Percentiles rank a stretch among this genome's conserved stretches.
These are phyloP conservation scores for Drechslerella stenobrocha DNA, from an alignment of 2,329 filamentous ascomycete genomes.

Conservation along the genomic window DNA sequence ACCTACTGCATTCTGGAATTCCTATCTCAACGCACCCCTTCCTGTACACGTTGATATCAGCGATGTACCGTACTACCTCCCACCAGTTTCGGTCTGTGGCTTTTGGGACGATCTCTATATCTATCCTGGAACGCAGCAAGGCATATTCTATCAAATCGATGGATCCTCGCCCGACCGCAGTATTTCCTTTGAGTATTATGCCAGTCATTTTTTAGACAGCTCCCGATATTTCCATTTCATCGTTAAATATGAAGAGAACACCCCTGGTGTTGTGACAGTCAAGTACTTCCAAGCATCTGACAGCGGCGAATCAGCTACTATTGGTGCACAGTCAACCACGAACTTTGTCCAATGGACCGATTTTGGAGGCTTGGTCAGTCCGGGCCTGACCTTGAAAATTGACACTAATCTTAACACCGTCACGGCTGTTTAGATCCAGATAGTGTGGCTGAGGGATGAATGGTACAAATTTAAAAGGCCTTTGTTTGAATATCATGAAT, in stretches of 20 bases:
- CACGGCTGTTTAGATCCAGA: too few relatives aligned
- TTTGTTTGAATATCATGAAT: too few relatives aligned
- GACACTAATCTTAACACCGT: background rate
- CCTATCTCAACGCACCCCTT: background rate
- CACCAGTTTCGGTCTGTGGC: background rate
- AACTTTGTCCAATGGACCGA: background rate
- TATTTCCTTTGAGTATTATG: conserved; percentile 14
- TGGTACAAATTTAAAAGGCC: too few relatives aligned
- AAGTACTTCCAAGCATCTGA: conserved; percentile 9
- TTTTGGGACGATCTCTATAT: conserved; percentile 18
- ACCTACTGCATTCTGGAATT: background rate
- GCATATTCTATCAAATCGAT: conserved; percentile 16
- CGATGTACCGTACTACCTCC: background rate
- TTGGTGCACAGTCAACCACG: conserved; percentile 7
- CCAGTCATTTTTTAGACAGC: background rate
- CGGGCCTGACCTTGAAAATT: background rate
- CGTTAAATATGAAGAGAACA: conserved; percentile 5
- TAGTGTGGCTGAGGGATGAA: too few relatives aligned
- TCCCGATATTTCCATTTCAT: conserved; percentile 11
- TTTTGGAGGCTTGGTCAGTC: background rate
- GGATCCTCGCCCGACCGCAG: background rate
- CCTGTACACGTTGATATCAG: background rate
- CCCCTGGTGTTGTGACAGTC: conserved; percentile 8
- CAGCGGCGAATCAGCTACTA: conserved; percentile 5
- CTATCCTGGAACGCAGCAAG: conserved; percentile 8